These are phyloP conservation scores for Pascua sp. DNA, from an alignment of 1,284 basidiomycete genomes.

Conservation along the genomic window DNA sequence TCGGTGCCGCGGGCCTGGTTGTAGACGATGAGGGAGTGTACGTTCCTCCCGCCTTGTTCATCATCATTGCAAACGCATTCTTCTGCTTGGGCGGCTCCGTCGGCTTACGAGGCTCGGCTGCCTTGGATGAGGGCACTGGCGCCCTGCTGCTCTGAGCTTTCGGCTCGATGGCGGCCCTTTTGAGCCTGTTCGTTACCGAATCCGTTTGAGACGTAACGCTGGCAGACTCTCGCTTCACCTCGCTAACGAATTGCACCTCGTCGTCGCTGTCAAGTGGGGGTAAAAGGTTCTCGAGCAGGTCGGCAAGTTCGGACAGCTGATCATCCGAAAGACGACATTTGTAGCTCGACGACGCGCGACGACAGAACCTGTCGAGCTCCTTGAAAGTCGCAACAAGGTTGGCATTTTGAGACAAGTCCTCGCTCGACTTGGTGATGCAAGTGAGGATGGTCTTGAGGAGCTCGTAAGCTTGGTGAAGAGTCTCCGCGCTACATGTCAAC, in stretches of 20 bases:
- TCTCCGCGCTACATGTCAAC: slow-evolving; percentile 57
- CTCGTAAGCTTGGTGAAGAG: slow-evolving; percentile 79
- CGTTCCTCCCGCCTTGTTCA: slow-evolving; percentile 35
- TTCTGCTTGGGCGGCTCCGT: slow-evolving; percentile 13
- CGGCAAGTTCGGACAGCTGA: slow-evolving; percentile 46
- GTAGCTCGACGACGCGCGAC: slow-evolving; percentile 38
- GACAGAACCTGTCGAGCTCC: slow-evolving; percentile 48
- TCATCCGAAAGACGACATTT: slow-evolving; percentile 46
- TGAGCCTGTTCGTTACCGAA: slow-evolving; percentile 1
- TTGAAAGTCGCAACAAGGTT: slow-evolving; percentile 29
- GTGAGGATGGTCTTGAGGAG: slow-evolving; percentile 72
- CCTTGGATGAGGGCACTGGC: background rate
- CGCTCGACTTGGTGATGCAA: slow-evolving; percentile 45
- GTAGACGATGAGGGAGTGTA: slow-evolving; percentile 7
- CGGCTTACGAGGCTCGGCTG: slow-evolving; percentile 3
- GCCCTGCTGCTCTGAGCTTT: background rate
- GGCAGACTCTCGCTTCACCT: background rate
- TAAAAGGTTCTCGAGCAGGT: slow-evolving; percentile 42
- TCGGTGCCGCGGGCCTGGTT: slow-evolving; percentile 1
- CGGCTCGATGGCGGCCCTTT: background rate
- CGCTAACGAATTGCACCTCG: slow-evolving; percentile 39
- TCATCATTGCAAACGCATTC: slow-evolving; percentile 48
- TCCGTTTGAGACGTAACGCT: background rate
- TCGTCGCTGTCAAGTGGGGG: slow-evolving; percentile 33
- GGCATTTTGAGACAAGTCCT: slow-evolving; percentile 28